Evolutionary conservation across 2,329 filamentous ascomycete species (phyloP).

Genomic region (Cladophialophora psammophila): DNA sequence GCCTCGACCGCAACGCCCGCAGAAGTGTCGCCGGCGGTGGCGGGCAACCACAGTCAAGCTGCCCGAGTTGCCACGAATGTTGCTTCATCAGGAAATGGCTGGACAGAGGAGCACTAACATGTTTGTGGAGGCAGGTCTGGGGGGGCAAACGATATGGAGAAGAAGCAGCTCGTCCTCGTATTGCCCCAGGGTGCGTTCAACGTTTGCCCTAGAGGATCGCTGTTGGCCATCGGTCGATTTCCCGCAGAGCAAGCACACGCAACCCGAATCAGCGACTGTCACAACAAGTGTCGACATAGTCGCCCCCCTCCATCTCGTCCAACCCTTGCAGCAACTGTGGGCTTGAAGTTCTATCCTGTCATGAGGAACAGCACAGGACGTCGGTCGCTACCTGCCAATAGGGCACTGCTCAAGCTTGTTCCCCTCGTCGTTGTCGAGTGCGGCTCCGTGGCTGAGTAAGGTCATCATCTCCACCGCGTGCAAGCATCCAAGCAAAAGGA

Average conservation of each 20-base stretch:
- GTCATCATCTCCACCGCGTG: conserved; percentile 27
- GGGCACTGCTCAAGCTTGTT: neutral
- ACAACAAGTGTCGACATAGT: neutral
- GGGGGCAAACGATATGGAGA: conserved; percentile 8
- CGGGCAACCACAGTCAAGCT: neutral
- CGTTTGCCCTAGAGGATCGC: neutral
- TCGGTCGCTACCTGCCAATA: conserved; percentile 5
- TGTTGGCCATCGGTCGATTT: conserved; percentile 11
- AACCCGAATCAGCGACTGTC: neutral
- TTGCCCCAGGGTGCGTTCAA: conserved; percentile 5
- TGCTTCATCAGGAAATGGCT: neutral
- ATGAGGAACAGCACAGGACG: neutral
- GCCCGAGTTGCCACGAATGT: conserved; percentile 5
- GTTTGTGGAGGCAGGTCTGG: neutral
- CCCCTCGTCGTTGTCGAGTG: conserved; percentile 7
- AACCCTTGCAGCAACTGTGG: neutral
- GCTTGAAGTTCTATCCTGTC: conserved; percentile 1
- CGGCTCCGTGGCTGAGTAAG: conserved; percentile 32
- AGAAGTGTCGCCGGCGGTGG: conserved; percentile 10
- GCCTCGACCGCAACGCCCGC: conserved; percentile 11
- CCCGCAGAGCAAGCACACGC: conserved; percentile 5
- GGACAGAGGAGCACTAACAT: conserved; percentile 4
- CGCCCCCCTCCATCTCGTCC: neutral
- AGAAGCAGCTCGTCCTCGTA: neutral
- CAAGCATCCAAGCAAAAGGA: conserved; percentile 28